Conservation (phyloP, 345 rosid genomes). For the Dovyalis caffra region DNA sequence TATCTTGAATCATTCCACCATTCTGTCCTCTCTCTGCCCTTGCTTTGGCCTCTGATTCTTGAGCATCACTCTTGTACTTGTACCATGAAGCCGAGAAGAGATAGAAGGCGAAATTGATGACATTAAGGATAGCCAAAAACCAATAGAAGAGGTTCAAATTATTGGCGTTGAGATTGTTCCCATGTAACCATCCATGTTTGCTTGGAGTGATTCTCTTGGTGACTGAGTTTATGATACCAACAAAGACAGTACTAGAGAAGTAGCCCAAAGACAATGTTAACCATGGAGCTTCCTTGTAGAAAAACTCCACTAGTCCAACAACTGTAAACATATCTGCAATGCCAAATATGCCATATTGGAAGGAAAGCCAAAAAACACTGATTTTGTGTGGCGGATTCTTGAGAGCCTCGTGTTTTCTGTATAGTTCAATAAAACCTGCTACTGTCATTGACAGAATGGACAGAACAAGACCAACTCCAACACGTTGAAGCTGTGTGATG, state of each 20-base stretch:
- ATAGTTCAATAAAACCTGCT: constrained; percentile 27
- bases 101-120: constrained; percentile 29
- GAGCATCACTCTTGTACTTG: constrained; percentile 25
- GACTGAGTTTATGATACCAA: constrained; percentile 20
- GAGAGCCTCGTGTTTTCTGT: constrained; percentile 23
- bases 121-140: constrained; percentile 33
- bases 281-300: constrained; percentile 37
- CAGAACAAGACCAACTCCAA: constrained; percentile 23
- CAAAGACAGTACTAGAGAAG: constrained; percentile 30
- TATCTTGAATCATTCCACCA: neutral
- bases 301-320: constrained; percentile 40
- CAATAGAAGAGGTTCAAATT: constrained; percentile 38
- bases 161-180: constrained; percentile 24
- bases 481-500: constrained; percentile 47
- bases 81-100: constrained; percentile 37
- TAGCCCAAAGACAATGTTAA: constrained; percentile 34
- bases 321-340: constrained; percentile 41
- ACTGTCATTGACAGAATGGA: constrained; percentile 13
- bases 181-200: constrained; percentile 32
- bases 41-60: neutral
- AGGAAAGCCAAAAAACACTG: constrained; percentile 37
- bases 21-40: neutral
- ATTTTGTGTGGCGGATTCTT: constrained; percentile 16
- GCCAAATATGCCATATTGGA: constrained; percentile 37
- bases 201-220: constrained; percentile 1